Base-by-base conservation (phyloP, 2,329 filamentous ascomycete genomes). In the Arthrinium phaeospermum region DNA sequence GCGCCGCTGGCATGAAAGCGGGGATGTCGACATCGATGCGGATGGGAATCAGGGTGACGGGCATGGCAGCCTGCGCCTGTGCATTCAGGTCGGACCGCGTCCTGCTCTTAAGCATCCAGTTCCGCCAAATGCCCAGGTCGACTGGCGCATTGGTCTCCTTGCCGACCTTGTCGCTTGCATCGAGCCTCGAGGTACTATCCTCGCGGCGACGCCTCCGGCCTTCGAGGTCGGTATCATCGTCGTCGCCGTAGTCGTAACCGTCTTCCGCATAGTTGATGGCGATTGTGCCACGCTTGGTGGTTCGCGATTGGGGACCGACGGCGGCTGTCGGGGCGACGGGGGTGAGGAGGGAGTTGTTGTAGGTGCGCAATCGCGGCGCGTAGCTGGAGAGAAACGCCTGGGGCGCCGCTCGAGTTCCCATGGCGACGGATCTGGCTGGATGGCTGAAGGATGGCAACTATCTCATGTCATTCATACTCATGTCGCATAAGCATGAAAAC, bases 251-350 rank as follows among this genome's bases (percentile, higher is more conserved):
- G 76, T 98, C 96, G 79, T 92, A 97, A 67, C 95, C 95, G 81
- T 98, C 96, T 81, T 99, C 96, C 34, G 96, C 96, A 80, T 99
- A 99, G 85, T 98, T 99, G 84, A 98, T 96, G 75, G 96, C 94
- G 46, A 94, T 96, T 1, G 96, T 98, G 72, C 96, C 96, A 83
- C 96, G 93, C 86, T 99, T 98, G 12, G 96, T 98, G n/a, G 94
- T 97, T 80, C 96, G 91, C 77, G 94, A 89, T 73, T 89, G 85
- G 51, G 92, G 90, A 34, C 91, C 91, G 2, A 90, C 82, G n/a
- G 90, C 88, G 72, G 87, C 86, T 76, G 91, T 88, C 74, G 91
- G 91, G 74, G 96, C 89, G 74, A 96, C 91, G 47, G 96, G 95
- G 34, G 94, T 94, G 74, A 98, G 90, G 71, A 98, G 91, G 49